Percentiles rank a stretch among this genome's conserved stretches.
These are phyloP conservation scores for Carex littledalei DNA, from an alignment of 176 grass and related monocot genomes.

Conservation along the genomic window DNA sequence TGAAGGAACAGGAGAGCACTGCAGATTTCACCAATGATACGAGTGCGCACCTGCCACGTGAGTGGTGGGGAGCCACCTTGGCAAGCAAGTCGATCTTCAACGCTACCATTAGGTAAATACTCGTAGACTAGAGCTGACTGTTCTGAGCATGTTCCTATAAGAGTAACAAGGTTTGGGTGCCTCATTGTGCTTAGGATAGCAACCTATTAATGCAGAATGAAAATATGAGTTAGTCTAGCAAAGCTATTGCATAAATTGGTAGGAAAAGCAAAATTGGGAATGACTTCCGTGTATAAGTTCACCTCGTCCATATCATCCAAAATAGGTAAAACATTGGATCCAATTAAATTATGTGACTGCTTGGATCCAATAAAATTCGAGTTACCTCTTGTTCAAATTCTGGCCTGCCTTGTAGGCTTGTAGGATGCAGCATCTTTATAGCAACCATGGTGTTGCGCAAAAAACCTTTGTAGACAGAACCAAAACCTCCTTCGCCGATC, in stretches of 20 bases:
- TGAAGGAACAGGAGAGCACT: conserved; percentile 59
- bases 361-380: background rate
- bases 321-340: background rate
- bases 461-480: conserved; percentile 57
- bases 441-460: conserved; percentile 50
- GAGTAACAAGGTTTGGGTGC: conserved; percentile 57
- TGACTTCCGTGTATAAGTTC: background rate
- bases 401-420: conserved; percentile 38
- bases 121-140: conserved; percentile 38
- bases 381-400: conserved; percentile 35
- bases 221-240: background rate
- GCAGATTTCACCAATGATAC: conserved; percentile 45
- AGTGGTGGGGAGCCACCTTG: conserved; percentile 27
- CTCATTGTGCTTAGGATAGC: conserved; percentile 44
- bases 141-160: conserved; percentile 45
- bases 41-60: conserved; percentile 45
- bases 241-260: background rate
- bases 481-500: conserved; percentile 59
- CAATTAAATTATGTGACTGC: background rate
- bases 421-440: conserved; percentile 48
- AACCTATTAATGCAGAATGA: conserved; percentile 30
- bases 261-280: background rate
- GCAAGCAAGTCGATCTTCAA: conserved; percentile 45
- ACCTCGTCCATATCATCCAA: background rate
- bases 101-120: conserved; percentile 51